Conservation (phyloP, 352 stramenopile species). For the Salisapilia sapeloensis region DNA sequence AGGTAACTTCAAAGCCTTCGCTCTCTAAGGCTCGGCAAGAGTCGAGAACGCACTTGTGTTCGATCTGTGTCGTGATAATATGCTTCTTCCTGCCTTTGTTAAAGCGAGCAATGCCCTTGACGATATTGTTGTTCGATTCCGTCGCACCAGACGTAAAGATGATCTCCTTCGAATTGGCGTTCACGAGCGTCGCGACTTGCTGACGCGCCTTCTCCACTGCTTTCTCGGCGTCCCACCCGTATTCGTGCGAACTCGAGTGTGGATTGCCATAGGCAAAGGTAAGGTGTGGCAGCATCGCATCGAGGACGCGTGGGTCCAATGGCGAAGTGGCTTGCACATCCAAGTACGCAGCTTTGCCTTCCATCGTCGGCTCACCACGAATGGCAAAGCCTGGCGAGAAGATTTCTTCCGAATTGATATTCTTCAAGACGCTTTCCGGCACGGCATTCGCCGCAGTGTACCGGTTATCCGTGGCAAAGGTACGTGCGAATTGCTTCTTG, state of each 20-base stretch:
- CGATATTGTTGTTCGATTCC: constrained; percentile 97
- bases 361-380: constrained; percentile 29
- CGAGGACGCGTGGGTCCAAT: constrained; percentile 95
- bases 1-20: constrained; percentile 97
- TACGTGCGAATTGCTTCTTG: no score
- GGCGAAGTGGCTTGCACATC: constrained; percentile 97
- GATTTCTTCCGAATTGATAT: constrained; percentile 52
- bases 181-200: constrained; percentile 88
- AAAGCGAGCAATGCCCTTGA: constrained; percentile 96
- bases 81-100: constrained; percentile 94
- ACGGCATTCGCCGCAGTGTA: constrained; percentile 71
- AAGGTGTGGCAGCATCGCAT: constrained; percentile 98
- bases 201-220: constrained; percentile 85
- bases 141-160: constrained; percentile 99
- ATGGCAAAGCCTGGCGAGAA: constrained; percentile 76
- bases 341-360: constrained; percentile 84
- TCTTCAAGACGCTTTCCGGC: constrained; percentile 75
- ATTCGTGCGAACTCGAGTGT: constrained; percentile 97
- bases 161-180: constrained; percentile 94
- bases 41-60: constrained; percentile 97
- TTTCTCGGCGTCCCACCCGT: constrained; percentile 95
- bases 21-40: constrained; percentile 93
- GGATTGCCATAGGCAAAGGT: constrained; percentile 95
- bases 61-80: constrained; percentile 97
- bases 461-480: constrained; percentile 51